Evolutionary conservation across 2,329 filamentous ascomycete species (phyloP).

Genomic region (Fusarium torreyae): DNA sequence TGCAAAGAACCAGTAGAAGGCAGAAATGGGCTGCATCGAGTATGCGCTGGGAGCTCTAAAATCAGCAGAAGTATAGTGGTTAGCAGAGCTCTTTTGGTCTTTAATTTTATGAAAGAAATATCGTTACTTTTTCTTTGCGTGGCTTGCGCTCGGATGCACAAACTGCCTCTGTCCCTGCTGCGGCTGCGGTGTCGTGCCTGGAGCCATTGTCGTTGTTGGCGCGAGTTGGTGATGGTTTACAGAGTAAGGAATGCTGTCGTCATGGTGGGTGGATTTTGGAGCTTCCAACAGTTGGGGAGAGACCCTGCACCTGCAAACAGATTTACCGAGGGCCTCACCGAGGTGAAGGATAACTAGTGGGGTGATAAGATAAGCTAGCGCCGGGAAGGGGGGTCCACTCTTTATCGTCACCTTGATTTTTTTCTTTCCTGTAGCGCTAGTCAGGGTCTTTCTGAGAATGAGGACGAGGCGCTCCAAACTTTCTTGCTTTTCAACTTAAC

Average conservation of each 20-base stretch:
- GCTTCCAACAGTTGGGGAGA: conserved; percentile 51
- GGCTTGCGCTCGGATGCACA: conserved; percentile 64
- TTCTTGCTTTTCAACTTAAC: conserved; percentile 17
- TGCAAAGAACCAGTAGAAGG: conserved; percentile 84
- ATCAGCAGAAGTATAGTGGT: conserved; percentile 11
- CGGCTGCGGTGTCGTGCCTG: conserved; percentile 51
- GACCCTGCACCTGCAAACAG: conserved; percentile 5
- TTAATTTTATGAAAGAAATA: background rate
- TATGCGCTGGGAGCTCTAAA: conserved; percentile 66
- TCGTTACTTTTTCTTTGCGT: conserved; percentile 67
- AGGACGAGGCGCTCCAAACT: conserved; percentile 13
- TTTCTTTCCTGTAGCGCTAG: conserved; percentile 44
- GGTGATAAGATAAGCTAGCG: conserved; percentile 36
- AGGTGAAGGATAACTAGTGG: conserved; percentile 36
- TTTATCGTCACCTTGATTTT: conserved; percentile 53
- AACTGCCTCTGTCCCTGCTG: conserved; percentile 55
- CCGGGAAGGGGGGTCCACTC: conserved; percentile 32
- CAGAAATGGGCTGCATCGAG: conserved; percentile 78
- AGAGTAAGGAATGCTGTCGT: conserved; percentile 46
- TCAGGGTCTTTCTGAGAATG: conserved; percentile 31
- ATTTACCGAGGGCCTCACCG: conserved; percentile 40
- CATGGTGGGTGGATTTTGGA: conserved; percentile 45
- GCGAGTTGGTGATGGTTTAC: conserved; percentile 36
- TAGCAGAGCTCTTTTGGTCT: conserved; percentile 16
- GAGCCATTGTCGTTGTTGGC: conserved; percentile 58